Percentiles rank a stretch among this genome's conserved stretches.
phyloP scores from a whole-genome alignment of 2,329 filamentous ascomycete species.

The Fonsecaea monophora region DNA sequence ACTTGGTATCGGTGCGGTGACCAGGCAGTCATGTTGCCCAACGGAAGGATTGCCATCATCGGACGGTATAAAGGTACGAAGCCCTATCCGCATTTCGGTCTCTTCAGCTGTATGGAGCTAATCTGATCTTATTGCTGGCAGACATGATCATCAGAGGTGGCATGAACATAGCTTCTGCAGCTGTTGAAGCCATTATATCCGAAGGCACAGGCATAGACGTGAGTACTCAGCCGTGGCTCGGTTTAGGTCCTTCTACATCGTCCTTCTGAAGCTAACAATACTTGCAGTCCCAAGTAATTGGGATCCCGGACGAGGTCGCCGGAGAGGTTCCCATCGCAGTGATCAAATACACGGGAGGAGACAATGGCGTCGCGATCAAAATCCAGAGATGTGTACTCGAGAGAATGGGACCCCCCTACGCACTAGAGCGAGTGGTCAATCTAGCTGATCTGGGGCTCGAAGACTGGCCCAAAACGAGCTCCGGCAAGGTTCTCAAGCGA shows the following conservation, averaged over 20 bases:
- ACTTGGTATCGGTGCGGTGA: slow-evolving; percentile 54
- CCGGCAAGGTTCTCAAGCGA: slow-evolving; percentile 26
- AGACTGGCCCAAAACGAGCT: slow-evolving; percentile 43
- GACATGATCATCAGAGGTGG: slow-evolving; percentile 55
- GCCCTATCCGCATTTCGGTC: neutral
- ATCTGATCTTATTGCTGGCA: neutral
- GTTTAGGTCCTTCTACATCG: neutral
- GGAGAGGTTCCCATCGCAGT: slow-evolving; percentile 59
- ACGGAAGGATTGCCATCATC: slow-evolving; percentile 50
- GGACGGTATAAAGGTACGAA: slow-evolving; percentile 51
- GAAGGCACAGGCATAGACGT: slow-evolving; percentile 46
- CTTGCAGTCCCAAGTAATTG: slow-evolving; percentile 50
- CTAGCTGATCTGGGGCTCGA: slow-evolving; percentile 46
- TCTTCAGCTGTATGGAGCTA: neutral
- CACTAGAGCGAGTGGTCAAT: slow-evolving; percentile 41
- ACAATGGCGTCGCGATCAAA: neutral
- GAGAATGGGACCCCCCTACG: slow-evolving; percentile 20
- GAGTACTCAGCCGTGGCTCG: neutral
- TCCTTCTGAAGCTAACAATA: slow-evolving; percentile 10
- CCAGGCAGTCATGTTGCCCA: slow-evolving; percentile 49
- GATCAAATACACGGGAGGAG: slow-evolving; percentile 40
- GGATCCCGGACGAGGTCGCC: slow-evolving; percentile 53
- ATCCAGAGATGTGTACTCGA: slow-evolving; percentile 16
- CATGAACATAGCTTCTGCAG: slow-evolving; percentile 53
- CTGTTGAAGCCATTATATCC: slow-evolving; percentile 48